phyloP scores from a whole-genome alignment of 192 early-diverging fungal genomes.

The Coemansia sp. region DNA sequence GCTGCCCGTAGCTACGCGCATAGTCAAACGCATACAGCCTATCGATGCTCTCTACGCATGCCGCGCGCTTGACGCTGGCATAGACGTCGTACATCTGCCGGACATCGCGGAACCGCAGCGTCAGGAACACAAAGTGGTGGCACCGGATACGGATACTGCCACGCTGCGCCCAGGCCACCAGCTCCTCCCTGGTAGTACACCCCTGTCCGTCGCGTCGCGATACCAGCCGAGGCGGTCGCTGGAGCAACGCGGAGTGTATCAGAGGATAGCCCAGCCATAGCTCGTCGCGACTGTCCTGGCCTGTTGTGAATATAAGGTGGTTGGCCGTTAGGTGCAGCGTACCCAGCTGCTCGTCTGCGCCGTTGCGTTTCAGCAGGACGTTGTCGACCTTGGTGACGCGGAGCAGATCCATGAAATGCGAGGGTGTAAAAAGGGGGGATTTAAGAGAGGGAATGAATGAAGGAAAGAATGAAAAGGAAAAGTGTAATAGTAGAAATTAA shows the following conservation, averaged over 20 bases:
- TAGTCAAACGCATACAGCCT: slow-evolving; percentile 79
- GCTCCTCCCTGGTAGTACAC: slow-evolving; percentile 10
- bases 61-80: slow-evolving; percentile 72
- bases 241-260: slow-evolving; percentile 69
- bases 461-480: slow-evolving; percentile 6
- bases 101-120: slow-evolving; percentile 65
- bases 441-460: slow-evolving; percentile 7
- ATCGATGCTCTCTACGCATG: slow-evolving; percentile 71
- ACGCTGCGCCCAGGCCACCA: slow-evolving; percentile 24
- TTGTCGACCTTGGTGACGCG: slow-evolving; percentile 31
- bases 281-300: slow-evolving; percentile 5
- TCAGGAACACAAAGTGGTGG: slow-evolving; percentile 78
- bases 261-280: slow-evolving; percentile 78
- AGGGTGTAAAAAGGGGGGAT: background rate
- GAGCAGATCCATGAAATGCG: slow-evolving; percentile 29
- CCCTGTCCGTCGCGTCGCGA: slow-evolving; percentile 7
- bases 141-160: slow-evolving; percentile 62
- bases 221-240: slow-evolving; percentile 26
- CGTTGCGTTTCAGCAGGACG: slow-evolving; percentile 38
- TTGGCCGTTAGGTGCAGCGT: slow-evolving; percentile 73
- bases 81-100: slow-evolving; percentile 71
- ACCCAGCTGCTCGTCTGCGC: slow-evolving; percentile 23
- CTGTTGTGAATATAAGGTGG: slow-evolving; percentile 67
- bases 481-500: background rate
- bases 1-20: slow-evolving; percentile 12